Evolutionary conservation across 2,329 filamentous ascomycete species (phyloP), one percentile per base, ranked within the genome.

Genomic region (Trichoderma polysporum): DNA sequence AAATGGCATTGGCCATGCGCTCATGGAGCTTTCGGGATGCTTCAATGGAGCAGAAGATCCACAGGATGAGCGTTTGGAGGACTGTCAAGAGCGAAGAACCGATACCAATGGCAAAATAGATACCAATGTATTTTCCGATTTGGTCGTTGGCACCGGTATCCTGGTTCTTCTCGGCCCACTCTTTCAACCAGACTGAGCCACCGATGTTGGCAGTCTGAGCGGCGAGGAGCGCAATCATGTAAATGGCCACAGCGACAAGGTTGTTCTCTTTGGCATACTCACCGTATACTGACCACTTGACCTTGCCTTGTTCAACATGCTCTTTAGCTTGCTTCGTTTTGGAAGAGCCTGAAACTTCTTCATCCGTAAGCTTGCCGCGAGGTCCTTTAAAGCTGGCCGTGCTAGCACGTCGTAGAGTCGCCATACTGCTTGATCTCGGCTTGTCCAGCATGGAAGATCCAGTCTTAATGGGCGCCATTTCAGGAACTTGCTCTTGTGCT

Each of bases 31-130:
- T 99, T 69, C 95, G 88, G 22, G 94, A 97, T 59, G 95, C 95
- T 86, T 99, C 95, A 70, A 99, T 99, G 4, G 95, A 98, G 81
- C 96, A 99, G 82, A 99, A 98, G 71, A 99, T 98, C 95, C 95
- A 99, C 31, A 99, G 84, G 70, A 99, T 93, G 72, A 99, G 82
- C 6, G 94, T 98, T 79, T 98, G 95, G 33, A 96, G 76, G 49
- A 98, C 93, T 3, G 96, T 94, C 70, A 99, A 83, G 50, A 87
- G 85, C 47, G 95, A 91, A 29, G 92, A 90, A 35, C 94, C 94
- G 60, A 99, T 86, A 56, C 95, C 96, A 79, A 99, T 92, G 17
- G 91, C 93, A 79, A 99, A 95, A 81, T 99, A 99, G 70, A 99
- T 88, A 67, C 94, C 93, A 75, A 99, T 91, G 76, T 93, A 99